These are phyloP conservation scores for Xanthoconium stramineum DNA, from an alignment of 768 basidiomycete species.

Conservation along the genomic window DNA sequence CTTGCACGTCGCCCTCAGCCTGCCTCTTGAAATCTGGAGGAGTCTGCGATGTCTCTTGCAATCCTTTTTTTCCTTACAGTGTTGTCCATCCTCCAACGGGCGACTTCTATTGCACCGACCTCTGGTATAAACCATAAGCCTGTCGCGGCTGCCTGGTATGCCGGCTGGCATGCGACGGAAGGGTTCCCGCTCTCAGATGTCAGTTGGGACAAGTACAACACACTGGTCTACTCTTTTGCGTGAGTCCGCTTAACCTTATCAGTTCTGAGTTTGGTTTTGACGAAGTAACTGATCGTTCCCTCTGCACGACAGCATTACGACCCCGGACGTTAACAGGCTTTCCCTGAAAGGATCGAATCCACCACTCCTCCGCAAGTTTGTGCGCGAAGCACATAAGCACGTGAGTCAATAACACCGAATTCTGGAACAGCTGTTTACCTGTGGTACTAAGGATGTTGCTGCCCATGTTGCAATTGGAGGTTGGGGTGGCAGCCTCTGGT, in stretches of 20 bases:
- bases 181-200: constrained; percentile 52
- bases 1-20: background rate
- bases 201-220: constrained; percentile 73
- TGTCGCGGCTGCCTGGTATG: constrained; percentile 60
- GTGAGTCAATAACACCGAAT: constrained; percentile 18
- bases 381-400: constrained; percentile 39
- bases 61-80: constrained; percentile 1
- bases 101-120: background rate
- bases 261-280: background rate
- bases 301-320: constrained; percentile 29
- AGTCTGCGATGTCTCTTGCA: background rate
- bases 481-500: constrained; percentile 63
- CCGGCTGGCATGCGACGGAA: constrained; percentile 35
- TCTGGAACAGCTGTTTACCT: background rate
- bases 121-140: background rate
- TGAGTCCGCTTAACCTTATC: constrained; percentile 22
- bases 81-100: constrained; percentile 1
- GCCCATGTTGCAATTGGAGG: constrained; percentile 66
- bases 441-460: constrained; percentile 43
- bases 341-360: constrained; percentile 43
- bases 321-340: constrained; percentile 30
- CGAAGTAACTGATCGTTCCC: background rate
- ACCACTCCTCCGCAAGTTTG: constrained; percentile 53
- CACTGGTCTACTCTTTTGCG: constrained; percentile 68
- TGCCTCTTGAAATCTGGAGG: background rate